phyloP scores from a whole-genome alignment of 495 filamentous ascomycete species.

The Lasiosphaeriaceae sp. region DNA sequence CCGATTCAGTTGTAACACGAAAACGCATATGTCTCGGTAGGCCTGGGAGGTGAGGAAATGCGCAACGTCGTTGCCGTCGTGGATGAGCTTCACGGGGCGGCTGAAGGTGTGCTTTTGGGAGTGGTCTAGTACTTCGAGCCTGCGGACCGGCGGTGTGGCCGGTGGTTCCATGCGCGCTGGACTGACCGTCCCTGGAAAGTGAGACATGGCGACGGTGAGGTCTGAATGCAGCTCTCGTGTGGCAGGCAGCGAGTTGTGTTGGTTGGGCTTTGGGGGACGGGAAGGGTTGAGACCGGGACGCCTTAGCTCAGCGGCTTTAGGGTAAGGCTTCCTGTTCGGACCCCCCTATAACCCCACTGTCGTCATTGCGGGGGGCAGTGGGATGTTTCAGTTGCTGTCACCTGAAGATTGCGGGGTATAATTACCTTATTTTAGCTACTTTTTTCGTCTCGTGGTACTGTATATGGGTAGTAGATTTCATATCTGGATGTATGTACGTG shows the following conservation, averaged over 20 bases:
- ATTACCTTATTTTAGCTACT: background rate
- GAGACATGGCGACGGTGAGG: background rate
- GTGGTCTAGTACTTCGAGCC: conserved; percentile 31
- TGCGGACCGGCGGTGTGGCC: conserved; percentile 15
- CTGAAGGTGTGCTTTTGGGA: conserved; percentile 42
- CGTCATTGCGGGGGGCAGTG: conserved; percentile 16
- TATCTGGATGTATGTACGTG: background rate
- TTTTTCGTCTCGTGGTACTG: too few relatives aligned
- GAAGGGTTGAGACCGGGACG: background rate
- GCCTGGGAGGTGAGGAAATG: conserved; percentile 73
- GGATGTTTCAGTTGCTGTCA: background rate
- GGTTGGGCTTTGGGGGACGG: background rate
- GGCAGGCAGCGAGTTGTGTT: background rate
- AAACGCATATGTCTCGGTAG: conserved; percentile 80
- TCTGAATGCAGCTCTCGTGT: background rate
- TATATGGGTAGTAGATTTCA: background rate
- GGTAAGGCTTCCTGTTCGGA: too few relatives aligned
- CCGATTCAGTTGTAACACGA: conserved; percentile 83
- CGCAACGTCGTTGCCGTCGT: conserved; percentile 73
- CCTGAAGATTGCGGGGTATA: background rate
- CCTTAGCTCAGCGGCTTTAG: too few relatives aligned
- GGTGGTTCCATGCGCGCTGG: conserved; percentile 8
- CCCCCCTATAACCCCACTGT: conserved; percentile 17
- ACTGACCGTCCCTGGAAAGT: background rate
- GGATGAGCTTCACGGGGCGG: conserved; percentile 69